Evolutionary conservation across 352 stramenopile genomes (phyloP), one percentile per base, ranked within the genome.

Genomic region (Bremia lactucae): DNA sequence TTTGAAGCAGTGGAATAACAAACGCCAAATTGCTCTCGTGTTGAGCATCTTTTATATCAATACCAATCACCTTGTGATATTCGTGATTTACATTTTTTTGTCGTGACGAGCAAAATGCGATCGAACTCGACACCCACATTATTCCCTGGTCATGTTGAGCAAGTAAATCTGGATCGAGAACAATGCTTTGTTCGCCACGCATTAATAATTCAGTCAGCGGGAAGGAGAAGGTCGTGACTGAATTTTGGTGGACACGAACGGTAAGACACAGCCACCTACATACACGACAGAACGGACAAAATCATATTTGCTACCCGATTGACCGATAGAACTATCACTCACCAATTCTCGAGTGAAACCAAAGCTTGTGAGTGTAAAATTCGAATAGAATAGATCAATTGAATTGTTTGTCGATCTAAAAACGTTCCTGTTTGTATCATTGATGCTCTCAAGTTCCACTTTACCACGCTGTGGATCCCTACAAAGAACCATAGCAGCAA

Each of bases 161-260:
- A 11, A 72, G 20, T 19, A 31, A 61, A 13, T 65, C 62, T 21
- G 44, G 45, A 20, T 71, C 45, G 4, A 79, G 35, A 11, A 61
- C 23, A 26, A 79, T 37, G 11, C 36, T 58, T 14, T 49, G 55
- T 28, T 62, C 49, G 11, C 31, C 37, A n/a, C 20, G 6, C 2
- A 22, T 43, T 7, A 21, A 10, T 6, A 50, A 29, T 29, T 66
- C 38, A 15, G 43, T 35, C 11, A 79, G 29, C 2, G 51, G 65
- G 38, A 73, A 67, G 14, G 64, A 65, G 31, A 65, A 68, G 9
- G 54, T 55, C 10, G 55, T 51, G 14, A 66, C 50, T 9, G 42
- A n/a, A 19, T 54, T 45, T n/a, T 52, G 26, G 5, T 38, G 57
- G 36, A 42, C 51, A n/a, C 62, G 63, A 9, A 72, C 58, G 18